These are phyloP conservation scores for Brassica balearica DNA, from an alignment of 441 rosid genomes.

Conservation along the genomic window DNA sequence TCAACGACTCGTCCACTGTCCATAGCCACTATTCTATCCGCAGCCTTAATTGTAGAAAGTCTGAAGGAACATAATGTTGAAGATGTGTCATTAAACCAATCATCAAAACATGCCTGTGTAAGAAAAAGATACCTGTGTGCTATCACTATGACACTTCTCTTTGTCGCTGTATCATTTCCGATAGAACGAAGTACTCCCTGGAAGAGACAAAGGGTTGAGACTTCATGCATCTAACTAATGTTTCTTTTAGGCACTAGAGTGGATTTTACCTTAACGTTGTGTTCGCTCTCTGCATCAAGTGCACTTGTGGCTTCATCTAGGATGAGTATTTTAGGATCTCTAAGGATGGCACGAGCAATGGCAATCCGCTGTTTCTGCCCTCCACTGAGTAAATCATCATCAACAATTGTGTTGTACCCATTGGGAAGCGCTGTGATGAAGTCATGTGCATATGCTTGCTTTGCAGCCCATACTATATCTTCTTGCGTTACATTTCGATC, in stretches of 20 bases:
- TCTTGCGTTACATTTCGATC: conserved; percentile 60
- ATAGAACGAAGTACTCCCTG: conserved; percentile 87
- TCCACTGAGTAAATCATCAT: conserved; percentile 96
- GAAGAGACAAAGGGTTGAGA: conserved; percentile 9
- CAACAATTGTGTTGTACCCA: conserved; percentile 89
- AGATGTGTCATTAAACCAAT: conserved; percentile 24
- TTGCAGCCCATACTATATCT: conserved; percentile 91
- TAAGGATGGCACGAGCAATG: conserved; percentile 92
- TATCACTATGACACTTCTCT: conserved; percentile 85
- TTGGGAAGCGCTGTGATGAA: conserved; percentile 82
- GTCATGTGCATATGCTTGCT: conserved; percentile 92
- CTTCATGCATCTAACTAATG: conserved; percentile 6
- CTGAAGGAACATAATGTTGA: conserved; percentile 48
- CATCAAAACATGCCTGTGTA: conserved; percentile 2
- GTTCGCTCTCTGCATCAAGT: conserved; percentile 97
- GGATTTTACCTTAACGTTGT: conserved; percentile 74
- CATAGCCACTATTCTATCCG: conserved; percentile 92
- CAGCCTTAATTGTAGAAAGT: conserved; percentile 92
- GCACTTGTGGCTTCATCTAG: conserved; percentile 98
- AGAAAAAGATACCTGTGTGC: conserved; percentile 72
- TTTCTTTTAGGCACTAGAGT: not conserved
- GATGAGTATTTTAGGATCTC: conserved; percentile 88
- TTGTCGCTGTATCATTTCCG: conserved; percentile 58
- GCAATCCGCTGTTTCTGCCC: conserved; percentile 99
- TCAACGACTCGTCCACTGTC: conserved; percentile 76